Percentiles rank a stretch among this genome's conserved stretches.
Conservation (phyloP, 306 rosid genomes). For the Dryas octopetala region DNA sequence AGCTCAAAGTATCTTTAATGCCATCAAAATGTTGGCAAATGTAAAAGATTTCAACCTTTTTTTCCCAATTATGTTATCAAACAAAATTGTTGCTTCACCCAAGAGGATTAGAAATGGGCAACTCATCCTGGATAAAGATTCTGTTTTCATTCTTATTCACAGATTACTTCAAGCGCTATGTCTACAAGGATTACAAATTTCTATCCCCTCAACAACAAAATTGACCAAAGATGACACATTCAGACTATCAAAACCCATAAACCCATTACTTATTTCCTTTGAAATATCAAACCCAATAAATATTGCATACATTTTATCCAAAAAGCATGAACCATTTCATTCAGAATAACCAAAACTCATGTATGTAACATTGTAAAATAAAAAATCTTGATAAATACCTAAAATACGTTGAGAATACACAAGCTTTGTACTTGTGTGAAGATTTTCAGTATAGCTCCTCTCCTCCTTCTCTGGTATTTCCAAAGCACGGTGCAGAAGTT, state of each 20-base stretch:
- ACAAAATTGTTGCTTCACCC: neutral
- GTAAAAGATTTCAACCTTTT: neutral
- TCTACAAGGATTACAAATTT: neutral
- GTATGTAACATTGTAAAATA: neutral
- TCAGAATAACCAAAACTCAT: neutral
- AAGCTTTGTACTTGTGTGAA: neutral
- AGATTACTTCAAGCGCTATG: neutral
- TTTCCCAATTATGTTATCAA: neutral
- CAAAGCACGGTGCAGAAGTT: neutral
- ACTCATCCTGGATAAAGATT: neutral
- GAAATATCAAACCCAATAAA: neutral
- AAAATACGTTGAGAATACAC: neutral
- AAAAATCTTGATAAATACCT: neutral
- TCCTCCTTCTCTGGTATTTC: too few relatives aligned
- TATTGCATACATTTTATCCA: neutral
- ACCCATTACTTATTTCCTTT: neutral
- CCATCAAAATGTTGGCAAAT: neutral
- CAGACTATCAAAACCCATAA: neutral
- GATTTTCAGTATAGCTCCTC: neutral
- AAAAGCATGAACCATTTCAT: neutral
- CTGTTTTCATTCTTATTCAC: neutral
- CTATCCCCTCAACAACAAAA: neutral
- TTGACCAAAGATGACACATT: neutral
- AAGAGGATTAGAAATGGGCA: neutral
- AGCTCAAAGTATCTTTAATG: neutral